Percentiles rank a stretch among this genome's conserved stretches.
phyloP scores from a whole-genome alignment of 345 rosid genomes.

The Kernera saxatilis region DNA sequence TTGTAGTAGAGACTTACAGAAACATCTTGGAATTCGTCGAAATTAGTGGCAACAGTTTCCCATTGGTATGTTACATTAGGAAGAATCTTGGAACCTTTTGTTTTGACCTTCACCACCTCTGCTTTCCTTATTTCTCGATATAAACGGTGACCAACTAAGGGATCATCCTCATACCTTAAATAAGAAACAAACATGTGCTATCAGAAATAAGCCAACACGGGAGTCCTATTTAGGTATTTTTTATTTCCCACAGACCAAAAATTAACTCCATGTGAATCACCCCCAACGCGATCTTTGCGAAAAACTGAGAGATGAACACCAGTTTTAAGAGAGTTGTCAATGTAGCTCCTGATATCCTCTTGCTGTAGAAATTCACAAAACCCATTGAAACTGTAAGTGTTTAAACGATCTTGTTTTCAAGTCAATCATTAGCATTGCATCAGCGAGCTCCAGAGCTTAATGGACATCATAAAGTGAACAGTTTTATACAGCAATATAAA shows the following conservation, averaged over 20 bases:
- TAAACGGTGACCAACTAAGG: slow-evolving; percentile 83
- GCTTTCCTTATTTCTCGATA: slow-evolving; percentile 89
- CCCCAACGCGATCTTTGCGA: slow-evolving; percentile 92
- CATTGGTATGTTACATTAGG: slow-evolving; percentile 69
- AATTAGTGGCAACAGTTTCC: slow-evolving; percentile 96
- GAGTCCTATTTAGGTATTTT: background rate
- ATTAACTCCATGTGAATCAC: slow-evolving; percentile 90
- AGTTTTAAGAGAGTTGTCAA: slow-evolving; percentile 82
- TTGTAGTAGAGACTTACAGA: slow-evolving; percentile 41
- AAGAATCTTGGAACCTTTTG: slow-evolving; percentile 78
- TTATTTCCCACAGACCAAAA: slow-evolving; percentile 54
- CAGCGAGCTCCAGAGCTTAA: slow-evolving; percentile 42
- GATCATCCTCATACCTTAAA: slow-evolving; percentile 93
- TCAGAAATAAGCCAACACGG: slow-evolving; percentile 10
- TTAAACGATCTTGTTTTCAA: slow-evolving; percentile 1
- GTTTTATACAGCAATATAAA: background rate
- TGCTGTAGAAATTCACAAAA: slow-evolving; percentile 54
- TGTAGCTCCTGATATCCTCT: slow-evolving; percentile 90
- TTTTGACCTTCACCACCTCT: slow-evolving; percentile 69
- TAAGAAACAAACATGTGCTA: slow-evolving; percentile 28
- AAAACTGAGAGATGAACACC: slow-evolving; percentile 76
- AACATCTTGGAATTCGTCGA: slow-evolving; percentile 93
- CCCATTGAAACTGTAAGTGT: background rate
- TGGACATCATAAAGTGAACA: background rate
- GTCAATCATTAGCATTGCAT: slow-evolving; percentile 36